Evolutionary conservation across 1,284 basidiomycete species (phyloP).

Genomic region (Microstroma glucosiphilum): DNA sequence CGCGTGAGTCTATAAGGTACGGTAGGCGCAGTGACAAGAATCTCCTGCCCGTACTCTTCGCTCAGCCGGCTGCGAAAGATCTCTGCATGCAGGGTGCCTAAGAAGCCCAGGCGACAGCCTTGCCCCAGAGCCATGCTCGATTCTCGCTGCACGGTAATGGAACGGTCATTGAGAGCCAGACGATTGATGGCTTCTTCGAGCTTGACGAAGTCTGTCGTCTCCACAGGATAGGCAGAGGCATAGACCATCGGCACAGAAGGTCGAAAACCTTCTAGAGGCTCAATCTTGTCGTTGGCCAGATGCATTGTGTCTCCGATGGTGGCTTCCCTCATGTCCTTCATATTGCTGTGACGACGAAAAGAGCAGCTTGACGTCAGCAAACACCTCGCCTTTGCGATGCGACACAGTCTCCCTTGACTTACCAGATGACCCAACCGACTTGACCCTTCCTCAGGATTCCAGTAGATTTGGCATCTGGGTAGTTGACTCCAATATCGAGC

Average conservation of each 20-base stretch:
- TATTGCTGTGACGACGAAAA: conserved; percentile 63
- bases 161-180: conserved; percentile 76
- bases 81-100: conserved; percentile 95
- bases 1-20: conserved; percentile 44
- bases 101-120: conserved; percentile 87
- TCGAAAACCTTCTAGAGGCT: conserved; percentile 85
- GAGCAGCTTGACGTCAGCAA: background rate
- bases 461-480: conserved; percentile 57
- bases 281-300: conserved; percentile 66
- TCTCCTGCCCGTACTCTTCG: conserved; percentile 68
- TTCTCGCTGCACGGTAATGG: conserved; percentile 85
- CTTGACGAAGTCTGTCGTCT: conserved; percentile 82
- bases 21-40: conserved; percentile 46
- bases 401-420: background rate
- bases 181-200: conserved; percentile 91
- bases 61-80: conserved; percentile 91
- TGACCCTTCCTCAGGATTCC: conserved; percentile 70
- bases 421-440: conserved; percentile 59
- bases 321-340: conserved; percentile 97
- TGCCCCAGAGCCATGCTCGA: conserved; percentile 90
- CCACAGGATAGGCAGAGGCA: conserved; percentile 89
- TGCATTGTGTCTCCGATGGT: conserved; percentile 90
- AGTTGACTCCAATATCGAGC: conserved; percentile 81
- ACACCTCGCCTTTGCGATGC: background rate
- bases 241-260: conserved; percentile 94